Conservation (phyloP, 2,329 filamentous ascomycete species). For the Pseudogymnoascus sp. region DNA sequence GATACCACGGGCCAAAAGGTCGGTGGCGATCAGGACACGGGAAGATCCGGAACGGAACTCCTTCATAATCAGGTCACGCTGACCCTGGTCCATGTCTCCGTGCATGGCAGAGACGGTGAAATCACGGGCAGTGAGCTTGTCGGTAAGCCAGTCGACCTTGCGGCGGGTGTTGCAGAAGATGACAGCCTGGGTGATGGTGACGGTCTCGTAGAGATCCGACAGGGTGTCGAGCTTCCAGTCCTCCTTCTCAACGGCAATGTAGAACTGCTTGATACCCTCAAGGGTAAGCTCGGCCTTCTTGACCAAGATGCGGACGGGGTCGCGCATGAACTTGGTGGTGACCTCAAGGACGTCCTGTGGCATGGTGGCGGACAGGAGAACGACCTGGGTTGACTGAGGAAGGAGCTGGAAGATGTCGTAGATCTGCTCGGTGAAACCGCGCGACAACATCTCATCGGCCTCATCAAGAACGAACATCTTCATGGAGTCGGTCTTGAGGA, state of each 20-base stretch:
- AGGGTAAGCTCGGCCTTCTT: constrained; percentile 99
- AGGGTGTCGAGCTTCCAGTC: constrained; percentile 99
- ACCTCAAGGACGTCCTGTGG: constrained; percentile 98
- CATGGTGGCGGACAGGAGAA: constrained; percentile 96
- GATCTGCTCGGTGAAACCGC: constrained; percentile 99
- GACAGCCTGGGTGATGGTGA: constrained; percentile 98
- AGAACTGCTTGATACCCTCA: constrained; percentile 99
- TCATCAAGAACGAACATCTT: constrained; percentile 99
- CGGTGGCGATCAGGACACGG: constrained; percentile 96
- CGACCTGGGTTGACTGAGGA: constrained; percentile 95
- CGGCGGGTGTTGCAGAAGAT: constrained; percentile 99
- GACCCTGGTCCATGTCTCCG: constrained; percentile 96
- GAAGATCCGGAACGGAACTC: constrained; percentile 99
- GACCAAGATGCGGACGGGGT: constrained; percentile 96
- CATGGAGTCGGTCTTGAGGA: constrained; percentile 94
- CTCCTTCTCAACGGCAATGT: constrained; percentile 99
- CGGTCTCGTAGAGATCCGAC: constrained; percentile 96
- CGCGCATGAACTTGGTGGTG: constrained; percentile 99
- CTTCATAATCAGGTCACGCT: constrained; percentile 99
- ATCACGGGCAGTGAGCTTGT: constrained; percentile 97
- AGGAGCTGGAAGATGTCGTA: constrained; percentile 99
- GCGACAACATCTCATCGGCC: constrained; percentile 99
- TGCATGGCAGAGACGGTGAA: constrained; percentile 99
- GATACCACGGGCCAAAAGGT: constrained; percentile 97
- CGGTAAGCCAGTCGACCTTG: constrained; percentile 99